Evolutionary conservation across 495 filamentous ascomycete species (phyloP), one percentile per base, ranked within the genome.

Genomic region (Paragyromitra xinjiangensis): DNA sequence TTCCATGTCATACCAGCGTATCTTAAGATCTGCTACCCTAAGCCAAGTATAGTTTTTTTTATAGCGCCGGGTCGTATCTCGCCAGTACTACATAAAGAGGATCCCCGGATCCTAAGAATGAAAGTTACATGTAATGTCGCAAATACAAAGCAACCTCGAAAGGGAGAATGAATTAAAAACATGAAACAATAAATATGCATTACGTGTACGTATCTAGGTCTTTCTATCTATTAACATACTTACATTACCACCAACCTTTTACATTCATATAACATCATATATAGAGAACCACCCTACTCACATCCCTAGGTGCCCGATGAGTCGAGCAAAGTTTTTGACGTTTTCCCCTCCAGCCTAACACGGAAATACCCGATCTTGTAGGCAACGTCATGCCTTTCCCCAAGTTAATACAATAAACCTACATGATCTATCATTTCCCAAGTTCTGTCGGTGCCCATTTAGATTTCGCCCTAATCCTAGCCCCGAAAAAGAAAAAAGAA

Each of bases 401-500:
- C 9, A 3, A 58, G 51, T 55, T 19, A 16, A 19, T n/a, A 55
- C 16, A 55, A n/a, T 8, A 55, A 24, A 55, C 2, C 19, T 4
- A 7, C 24, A 12, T 12, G 22, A 7, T 34, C 55, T 51, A 37
- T 19, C 19, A 39, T 61, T 51, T 70, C 56, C 34, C 42, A 12
- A 62, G 8, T 2, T 73, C 5, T 26, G 88, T 90, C 2, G 90
- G 92, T 19, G 92, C 92, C 83, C 90, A 94, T 68, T 87, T 85
- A 83, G 90, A 93, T 85, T 86, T 89, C 62, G 85, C 84, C 29
- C 92, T 86, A 55, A 94, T 90, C 78, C 84, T 88, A 68, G 84
- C 86, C 9, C 92, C 93, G 72, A 88, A 91, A 7, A 88, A 63
- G 64, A 86, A 88, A 83, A 94, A 91, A 73, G 88, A 73, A 59